Evolutionary conservation across 495 filamentous ascomycete species (phyloP).

Genomic region (Melanomma pulvis-pyrius): DNA sequence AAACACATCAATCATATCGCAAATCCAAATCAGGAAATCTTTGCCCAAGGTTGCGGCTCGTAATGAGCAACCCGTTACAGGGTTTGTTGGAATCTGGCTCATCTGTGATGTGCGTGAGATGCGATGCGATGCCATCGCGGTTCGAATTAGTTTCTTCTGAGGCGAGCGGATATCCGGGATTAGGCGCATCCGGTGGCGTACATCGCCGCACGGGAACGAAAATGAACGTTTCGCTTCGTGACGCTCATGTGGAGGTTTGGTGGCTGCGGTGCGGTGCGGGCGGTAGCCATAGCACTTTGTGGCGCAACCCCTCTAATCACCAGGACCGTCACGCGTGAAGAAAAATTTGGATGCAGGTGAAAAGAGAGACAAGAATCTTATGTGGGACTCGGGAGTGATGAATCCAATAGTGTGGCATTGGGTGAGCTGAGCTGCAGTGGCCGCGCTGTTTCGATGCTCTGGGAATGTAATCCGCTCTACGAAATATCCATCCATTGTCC

Average conservation of each 20-base stretch:
- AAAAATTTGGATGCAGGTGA: too few relatives aligned
- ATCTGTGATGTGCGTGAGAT: background rate
- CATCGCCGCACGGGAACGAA: background rate
- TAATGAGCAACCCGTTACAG: too few relatives aligned
- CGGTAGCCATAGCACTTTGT: background rate
- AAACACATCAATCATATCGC: too few relatives aligned
- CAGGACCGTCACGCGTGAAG: too few relatives aligned
- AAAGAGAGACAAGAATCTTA: too few relatives aligned
- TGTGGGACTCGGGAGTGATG: background rate
- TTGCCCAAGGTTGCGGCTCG: too few relatives aligned
- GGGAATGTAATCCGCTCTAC: background rate
- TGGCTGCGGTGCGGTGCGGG: background rate
- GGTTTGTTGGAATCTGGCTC: too few relatives aligned
- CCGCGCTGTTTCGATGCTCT: background rate
- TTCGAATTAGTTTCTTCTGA: background rate
- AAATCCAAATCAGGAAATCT: too few relatives aligned
- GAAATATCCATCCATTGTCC: background rate
- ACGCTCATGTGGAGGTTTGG: background rate
- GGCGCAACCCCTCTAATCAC: too few relatives aligned
- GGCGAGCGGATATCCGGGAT: background rate
- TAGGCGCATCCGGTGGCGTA: background rate
- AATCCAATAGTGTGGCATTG: background rate
- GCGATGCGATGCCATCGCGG: background rate
- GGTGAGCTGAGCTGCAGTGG: background rate
- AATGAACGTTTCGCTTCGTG: background rate